Conservation (phyloP, 2,329 filamentous ascomycete genomes). For the Apiospora pterosperma region DNA sequence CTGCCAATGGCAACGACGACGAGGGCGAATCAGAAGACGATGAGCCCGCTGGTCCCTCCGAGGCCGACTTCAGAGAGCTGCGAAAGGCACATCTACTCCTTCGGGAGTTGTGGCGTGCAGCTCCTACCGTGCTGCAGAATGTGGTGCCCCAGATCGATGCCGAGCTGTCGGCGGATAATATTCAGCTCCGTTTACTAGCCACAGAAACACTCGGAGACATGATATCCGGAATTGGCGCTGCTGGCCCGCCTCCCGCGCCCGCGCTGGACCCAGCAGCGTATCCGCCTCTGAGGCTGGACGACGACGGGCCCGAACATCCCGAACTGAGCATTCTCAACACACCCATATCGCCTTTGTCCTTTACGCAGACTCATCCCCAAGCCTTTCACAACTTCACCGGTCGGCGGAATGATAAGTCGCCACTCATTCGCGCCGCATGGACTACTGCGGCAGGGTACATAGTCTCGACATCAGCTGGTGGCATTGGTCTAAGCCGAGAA, state of each 20-base stretch:
- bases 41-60: slow-evolving; percentile 60
- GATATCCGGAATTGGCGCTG: slow-evolving; percentile 87
- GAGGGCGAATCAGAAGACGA: slow-evolving; percentile 65
- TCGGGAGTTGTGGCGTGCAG: slow-evolving; percentile 89
- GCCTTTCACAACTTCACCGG: slow-evolving; percentile 84
- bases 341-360: slow-evolving; percentile 84
- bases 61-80: slow-evolving; percentile 82
- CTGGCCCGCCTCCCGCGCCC: slow-evolving; percentile 73
- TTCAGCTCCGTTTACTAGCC: slow-evolving; percentile 79
- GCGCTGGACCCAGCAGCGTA: slow-evolving; percentile 78
- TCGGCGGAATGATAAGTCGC: slow-evolving; percentile 81
- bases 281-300: slow-evolving; percentile 67
- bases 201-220: slow-evolving; percentile 95
- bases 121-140: slow-evolving; percentile 83
- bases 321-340: slow-evolving; percentile 67
- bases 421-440: slow-evolving; percentile 82
- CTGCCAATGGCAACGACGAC: slow-evolving; percentile 53
- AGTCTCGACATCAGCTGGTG: slow-evolving; percentile 84
- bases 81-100: slow-evolving; percentile 86
- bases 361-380: slow-evolving; percentile 73
- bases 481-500: slow-evolving; percentile 78
- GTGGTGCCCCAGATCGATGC: slow-evolving; percentile 92
- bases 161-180: slow-evolving; percentile 85
- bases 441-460: slow-evolving; percentile 81
- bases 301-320: slow-evolving; percentile 48